phyloP scores from a whole-genome alignment of 2,329 filamentous ascomycete genomes.

The Aspergillus luchuensis region DNA sequence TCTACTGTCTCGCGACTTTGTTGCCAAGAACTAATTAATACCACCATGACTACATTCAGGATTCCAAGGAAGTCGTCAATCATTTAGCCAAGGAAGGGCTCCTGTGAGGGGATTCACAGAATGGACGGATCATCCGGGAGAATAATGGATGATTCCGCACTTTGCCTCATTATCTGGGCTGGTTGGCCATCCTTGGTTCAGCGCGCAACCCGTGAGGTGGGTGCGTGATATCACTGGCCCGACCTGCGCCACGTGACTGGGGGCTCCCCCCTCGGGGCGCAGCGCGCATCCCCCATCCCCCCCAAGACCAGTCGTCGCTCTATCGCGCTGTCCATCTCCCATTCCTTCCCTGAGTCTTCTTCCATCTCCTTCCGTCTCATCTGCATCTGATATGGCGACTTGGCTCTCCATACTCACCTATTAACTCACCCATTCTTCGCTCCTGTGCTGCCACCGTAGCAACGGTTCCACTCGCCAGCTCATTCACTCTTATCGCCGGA shows the following conservation, averaged over 20 bases:
- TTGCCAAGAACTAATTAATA: slow-evolving; percentile 36
- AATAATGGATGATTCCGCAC: not conserved
- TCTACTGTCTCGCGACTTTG: slow-evolving; percentile 19
- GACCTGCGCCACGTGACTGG: slow-evolving; percentile 40
- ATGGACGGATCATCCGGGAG: not conserved
- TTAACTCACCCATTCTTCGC: slow-evolving; percentile 14
- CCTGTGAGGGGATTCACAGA: slow-evolving; percentile 14
- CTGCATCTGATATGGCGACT: slow-evolving; percentile 21
- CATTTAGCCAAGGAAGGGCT: slow-evolving; percentile 32
- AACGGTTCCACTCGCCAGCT: slow-evolving; percentile 21
- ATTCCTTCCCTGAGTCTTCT: slow-evolving; percentile 12
- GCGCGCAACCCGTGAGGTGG: slow-evolving; percentile 39
- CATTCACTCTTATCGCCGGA: slow-evolving; percentile 43
- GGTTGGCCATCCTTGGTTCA: slow-evolving; percentile 16
- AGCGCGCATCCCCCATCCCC: slow-evolving; percentile 26
- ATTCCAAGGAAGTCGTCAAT: slow-evolving; percentile 31
- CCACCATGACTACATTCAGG: slow-evolving; percentile 32
- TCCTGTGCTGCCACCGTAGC: slow-evolving; percentile 15
- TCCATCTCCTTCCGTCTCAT: slow-evolving; percentile 20
- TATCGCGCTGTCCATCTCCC: slow-evolving; percentile 20
- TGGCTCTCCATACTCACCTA: slow-evolving; percentile 12
- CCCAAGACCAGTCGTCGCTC: slow-evolving; percentile 10
- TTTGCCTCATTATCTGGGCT: slow-evolving; percentile 1
- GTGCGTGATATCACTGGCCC: slow-evolving; percentile 44
- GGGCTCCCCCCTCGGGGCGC: slow-evolving; percentile 24